Base-by-base conservation (phyloP, 192 early-diverging fungal species). In the Backusella sp. region DNA sequence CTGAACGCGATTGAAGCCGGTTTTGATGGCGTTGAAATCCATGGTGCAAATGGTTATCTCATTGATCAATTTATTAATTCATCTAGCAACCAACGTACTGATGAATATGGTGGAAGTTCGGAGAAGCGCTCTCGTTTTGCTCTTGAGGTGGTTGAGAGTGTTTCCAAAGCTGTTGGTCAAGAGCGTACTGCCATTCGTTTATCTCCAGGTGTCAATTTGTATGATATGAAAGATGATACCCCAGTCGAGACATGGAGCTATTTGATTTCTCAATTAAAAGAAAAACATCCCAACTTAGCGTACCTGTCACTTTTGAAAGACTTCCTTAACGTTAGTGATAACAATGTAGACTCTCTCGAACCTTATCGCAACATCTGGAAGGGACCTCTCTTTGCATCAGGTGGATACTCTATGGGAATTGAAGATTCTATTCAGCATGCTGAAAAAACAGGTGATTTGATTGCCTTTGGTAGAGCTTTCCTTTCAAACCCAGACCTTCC, bases 1-100 rank as follows among this genome's bases (percentile, higher is more conserved):
- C 74, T 76, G 36, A 88, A 92, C 42, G 94, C 97, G 0, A 81
- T 88, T 36, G 84, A 87, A 66, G 96, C 96, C 9, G 95, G 94
- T 2, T 94, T 96, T 78, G 94, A 98, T 68, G 91, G 91, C 17
- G 81, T 98, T 35, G 97, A 98, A 81, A 84, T 98, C 26, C 96
- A 97, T 70, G 90, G 82, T 69, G 96, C 97, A 0, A 94, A 98
- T 79, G 97, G 97, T 8, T 99, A 96, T 80, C 83, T 99, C 41
- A 74, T 94, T 59, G 85, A 93, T 82, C 85, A 92, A 80, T 96
- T 97, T 77, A 76, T 96, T 23, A 91, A 90, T 23, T 89, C 92
- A 4, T 68, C 92, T 19, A 86, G 91, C 69, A 98, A 99, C 84
- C 67, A 88, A 37, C 91, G 97, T 75, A 96, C 93, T 1, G 97